Evolutionary conservation across 495 filamentous ascomycete genomes (phyloP).

Genomic region (Aspergillus ostianus): DNA sequence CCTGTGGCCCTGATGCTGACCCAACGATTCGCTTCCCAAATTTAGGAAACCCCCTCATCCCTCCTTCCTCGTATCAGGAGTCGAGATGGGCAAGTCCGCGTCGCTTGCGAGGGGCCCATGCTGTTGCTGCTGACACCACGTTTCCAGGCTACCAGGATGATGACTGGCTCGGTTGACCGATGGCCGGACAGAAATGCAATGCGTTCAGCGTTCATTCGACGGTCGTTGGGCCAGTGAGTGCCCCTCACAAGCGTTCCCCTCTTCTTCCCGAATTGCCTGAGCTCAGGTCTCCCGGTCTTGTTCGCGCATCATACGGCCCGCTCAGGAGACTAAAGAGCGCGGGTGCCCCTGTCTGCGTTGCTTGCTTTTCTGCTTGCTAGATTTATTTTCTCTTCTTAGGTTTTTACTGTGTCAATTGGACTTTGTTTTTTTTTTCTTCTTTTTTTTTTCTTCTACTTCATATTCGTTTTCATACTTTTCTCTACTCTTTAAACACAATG

Average conservation of each 20-base stretch:
- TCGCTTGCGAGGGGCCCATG: background rate
- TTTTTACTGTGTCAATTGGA: slow-evolving; percentile 3
- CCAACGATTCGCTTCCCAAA: slow-evolving; percentile 14
- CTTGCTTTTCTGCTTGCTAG: background rate
- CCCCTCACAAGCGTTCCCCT: background rate
- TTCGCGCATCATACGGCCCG: background rate
- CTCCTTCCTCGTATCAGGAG: background rate
- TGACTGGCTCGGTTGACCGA: background rate
- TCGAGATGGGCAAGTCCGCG: background rate
- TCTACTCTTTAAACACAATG: slow-evolving; percentile 21
- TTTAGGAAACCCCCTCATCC: slow-evolving; percentile 2
- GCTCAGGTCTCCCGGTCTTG: background rate
- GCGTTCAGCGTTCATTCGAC: background rate
- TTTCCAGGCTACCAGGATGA: background rate
- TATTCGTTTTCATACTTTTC: background rate
- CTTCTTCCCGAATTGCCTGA: background rate
- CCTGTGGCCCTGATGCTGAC: background rate
- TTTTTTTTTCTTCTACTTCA: background rate
- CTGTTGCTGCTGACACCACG: background rate
- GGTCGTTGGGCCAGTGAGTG: background rate
- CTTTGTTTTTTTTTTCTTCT: background rate
- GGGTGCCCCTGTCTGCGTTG: too few species aligned
- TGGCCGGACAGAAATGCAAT: background rate
- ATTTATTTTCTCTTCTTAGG: background rate
- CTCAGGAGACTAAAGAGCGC: background rate